Conservation (phyloP, 2,329 filamentous ascomycete genomes). For the Colletotrichum simmondsii region DNA sequence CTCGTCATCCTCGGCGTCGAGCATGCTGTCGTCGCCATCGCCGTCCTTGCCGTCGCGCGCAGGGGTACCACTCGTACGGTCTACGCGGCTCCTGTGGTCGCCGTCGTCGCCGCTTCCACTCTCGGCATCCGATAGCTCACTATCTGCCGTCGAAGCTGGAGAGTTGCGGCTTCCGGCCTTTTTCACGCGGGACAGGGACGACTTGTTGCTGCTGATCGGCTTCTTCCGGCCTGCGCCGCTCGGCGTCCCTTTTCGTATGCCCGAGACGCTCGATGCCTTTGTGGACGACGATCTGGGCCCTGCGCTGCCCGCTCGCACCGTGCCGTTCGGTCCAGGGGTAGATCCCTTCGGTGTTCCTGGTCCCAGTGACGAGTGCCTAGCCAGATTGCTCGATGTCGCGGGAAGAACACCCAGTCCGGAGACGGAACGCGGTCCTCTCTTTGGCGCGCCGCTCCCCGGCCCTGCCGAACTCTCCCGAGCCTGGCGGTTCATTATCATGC, state of each 20-base stretch:
- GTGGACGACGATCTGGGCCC: constrained; percentile 63
- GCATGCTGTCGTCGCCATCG: constrained; percentile 65
- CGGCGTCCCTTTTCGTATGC: constrained; percentile 61
- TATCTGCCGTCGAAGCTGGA: constrained; percentile 71
- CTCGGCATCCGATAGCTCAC: constrained; percentile 73
- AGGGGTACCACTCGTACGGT: constrained; percentile 36
- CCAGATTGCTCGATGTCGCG: constrained; percentile 66
- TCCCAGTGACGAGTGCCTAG: constrained; percentile 71
- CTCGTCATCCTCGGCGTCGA: constrained; percentile 73
- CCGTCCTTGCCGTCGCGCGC: constrained; percentile 49
- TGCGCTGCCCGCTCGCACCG: constrained; percentile 66
- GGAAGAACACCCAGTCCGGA: constrained; percentile 59
- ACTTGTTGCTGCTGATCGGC: constrained; percentile 59
- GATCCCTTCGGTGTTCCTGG: constrained; percentile 69
- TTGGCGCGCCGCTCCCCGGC: constrained; percentile 59
- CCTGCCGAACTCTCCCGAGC: constrained; percentile 69
- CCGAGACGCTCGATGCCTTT: constrained; percentile 53
- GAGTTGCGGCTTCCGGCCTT: constrained; percentile 68
- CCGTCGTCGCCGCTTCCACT: constrained; percentile 65
- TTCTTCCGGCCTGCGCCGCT: constrained; percentile 58
- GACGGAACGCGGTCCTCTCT: constrained; percentile 62
- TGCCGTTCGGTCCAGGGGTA: constrained; percentile 45
- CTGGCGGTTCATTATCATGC: constrained; percentile 68
- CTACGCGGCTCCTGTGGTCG: constrained; percentile 47
- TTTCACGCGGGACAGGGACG: constrained; percentile 72